Percentiles rank a stretch among this genome's conserved stretches.
phyloP scores from a whole-genome alignment of 306 rosid genomes.

The Inga leiocalycina region DNA sequence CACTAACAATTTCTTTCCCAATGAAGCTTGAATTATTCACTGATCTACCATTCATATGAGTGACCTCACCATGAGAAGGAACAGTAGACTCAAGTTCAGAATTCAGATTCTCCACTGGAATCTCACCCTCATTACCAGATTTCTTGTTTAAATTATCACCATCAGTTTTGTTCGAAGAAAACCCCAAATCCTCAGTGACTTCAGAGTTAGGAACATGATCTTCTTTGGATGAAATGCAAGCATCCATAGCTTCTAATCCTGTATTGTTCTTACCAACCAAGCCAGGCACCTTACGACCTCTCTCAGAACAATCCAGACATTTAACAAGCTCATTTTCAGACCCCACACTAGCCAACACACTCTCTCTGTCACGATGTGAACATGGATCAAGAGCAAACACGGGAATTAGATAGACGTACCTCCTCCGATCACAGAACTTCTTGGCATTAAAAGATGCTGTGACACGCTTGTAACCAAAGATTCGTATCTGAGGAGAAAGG shows the following conservation, averaged over 20 bases:
- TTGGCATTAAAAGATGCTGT: constrained; percentile 86
- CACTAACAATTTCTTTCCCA: constrained; percentile 44
- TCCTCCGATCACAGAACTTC: constrained; percentile 94
- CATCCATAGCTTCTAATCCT: constrained; percentile 42
- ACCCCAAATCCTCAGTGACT: constrained; percentile 35
- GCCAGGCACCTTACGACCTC: constrained; percentile 87
- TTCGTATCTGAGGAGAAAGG: constrained; percentile 76
- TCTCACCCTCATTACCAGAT: constrained; percentile 31
- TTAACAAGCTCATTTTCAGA: constrained; percentile 72
- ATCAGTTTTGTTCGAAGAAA: constrained; percentile 36
- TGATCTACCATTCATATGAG: constrained; percentile 38
- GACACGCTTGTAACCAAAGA: constrained; percentile 84
- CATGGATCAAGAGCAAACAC: constrained; percentile 84
- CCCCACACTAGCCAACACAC: constrained; percentile 89
- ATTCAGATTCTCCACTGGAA: constrained; percentile 31
- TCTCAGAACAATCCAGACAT: constrained; percentile 83
- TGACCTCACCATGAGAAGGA: constrained; percentile 29
- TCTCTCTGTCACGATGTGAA: constrained; percentile 86
- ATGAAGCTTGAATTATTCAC: constrained; percentile 29
- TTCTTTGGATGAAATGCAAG: constrained; percentile 41
- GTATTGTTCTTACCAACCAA: constrained; percentile 63
- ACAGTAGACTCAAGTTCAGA: constrained; percentile 41
- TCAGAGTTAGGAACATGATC: constrained; percentile 32
- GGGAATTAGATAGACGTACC: constrained; percentile 89
- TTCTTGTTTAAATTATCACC: constrained; percentile 27